Evolutionary conservation across 164 flowering plant species (phyloP), one percentile per base, ranked within the genome.

Genomic region (Houttuynia cordata): DNA sequence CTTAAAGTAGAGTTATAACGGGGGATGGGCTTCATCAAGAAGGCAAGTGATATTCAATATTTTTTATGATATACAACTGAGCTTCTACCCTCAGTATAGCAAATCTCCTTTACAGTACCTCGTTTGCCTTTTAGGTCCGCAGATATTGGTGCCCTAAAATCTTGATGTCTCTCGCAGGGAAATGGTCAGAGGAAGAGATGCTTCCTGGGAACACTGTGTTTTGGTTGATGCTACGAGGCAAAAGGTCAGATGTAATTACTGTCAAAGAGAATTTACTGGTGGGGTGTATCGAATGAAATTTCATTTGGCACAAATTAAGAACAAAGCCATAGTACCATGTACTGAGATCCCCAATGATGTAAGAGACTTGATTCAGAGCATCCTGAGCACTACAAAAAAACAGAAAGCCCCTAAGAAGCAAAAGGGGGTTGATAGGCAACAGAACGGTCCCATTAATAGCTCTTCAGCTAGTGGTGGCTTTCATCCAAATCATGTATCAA

Each of bases 131-230:
- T 30, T 30, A 30, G 6, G 37, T 30, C 2, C 6, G 37, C 37
- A 30, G 6, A 30, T 30, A 30, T 6, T 45, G 13, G 17, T 45
- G 9, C 14, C 49, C 17, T 45, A 45, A 17, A 45, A 45, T 7
- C 14, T 51, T 52, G 30, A 40, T 60, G 34, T 17, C 53, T 60
- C 30, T 60, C 57, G 47, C 67, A 74, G 78, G 68, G 69, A 47
- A 41, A 83, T 84, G 91, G 91, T 85, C 41, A 76, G 91, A 58
- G 91, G 86, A 72, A 79, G 83, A 69, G 91, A 85, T 83, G 83
- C 87, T 15, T 83, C 86, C 61, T 83, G 91, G 91, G 84, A 85
- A 69, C 87, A 85, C 63, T 85, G 91, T 74, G 81, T 73, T 39
- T 81, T 85, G 70, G 80, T 83, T 68, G 87, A 85, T 72, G 84